phyloP scores from a whole-genome alignment of 441 rosid species.

The Gossypium davidsonii region DNA sequence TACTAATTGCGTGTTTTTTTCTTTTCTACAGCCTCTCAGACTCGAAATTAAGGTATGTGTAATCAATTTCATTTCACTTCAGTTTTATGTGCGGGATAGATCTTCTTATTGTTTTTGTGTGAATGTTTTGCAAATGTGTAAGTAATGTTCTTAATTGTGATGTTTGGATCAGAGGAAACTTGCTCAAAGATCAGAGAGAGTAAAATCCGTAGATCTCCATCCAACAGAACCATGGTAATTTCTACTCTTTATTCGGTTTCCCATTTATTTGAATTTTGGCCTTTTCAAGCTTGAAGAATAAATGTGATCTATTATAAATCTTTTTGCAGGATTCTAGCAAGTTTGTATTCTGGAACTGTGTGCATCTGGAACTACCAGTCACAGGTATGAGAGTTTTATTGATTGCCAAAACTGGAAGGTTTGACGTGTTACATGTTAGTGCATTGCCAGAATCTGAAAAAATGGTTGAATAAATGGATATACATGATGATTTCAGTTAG shows the following conservation, averaged over 20 bases:
- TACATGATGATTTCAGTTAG: neutral
- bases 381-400: conserved; percentile 39
- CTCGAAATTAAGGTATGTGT: conserved; percentile 59
- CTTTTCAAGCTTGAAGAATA: neutral
- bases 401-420: neutral
- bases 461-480: neutral
- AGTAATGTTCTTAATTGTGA: conserved; percentile 13
- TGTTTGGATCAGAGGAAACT: conserved; percentile 54
- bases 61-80: neutral
- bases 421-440: neutral
- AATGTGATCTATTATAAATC: neutral
- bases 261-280: neutral
- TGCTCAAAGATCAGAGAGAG: conserved; percentile 77
- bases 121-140: conserved; percentile 1
- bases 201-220: conserved; percentile 81
- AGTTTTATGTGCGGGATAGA: neutral
- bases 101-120: neutral
- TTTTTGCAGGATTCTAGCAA: conserved; percentile 54
- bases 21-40: conserved; percentile 54
- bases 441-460: neutral
- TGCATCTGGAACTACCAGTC: conserved; percentile 76
- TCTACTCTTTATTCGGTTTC: neutral
- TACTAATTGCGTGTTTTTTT: conserved; percentile 11
- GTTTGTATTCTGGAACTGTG: conserved; percentile 75
- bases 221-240: conserved; percentile 87